Base-by-base conservation (phyloP, 176 grass and related monocot species). In the Triticum turgidum region DNA sequence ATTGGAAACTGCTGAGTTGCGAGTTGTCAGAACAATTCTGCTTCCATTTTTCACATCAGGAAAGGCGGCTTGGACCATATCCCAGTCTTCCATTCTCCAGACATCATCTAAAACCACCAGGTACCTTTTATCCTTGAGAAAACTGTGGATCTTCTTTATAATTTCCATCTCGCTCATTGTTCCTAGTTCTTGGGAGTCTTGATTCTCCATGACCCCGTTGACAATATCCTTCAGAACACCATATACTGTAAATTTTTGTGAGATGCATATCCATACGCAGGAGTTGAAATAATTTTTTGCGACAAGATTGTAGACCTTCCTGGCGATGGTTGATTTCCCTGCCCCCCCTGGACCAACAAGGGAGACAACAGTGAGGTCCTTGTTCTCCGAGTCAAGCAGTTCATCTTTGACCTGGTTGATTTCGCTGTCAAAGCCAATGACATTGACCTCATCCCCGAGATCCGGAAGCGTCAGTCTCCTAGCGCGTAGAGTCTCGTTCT, bases 1-100 rank as follows among this genome's bases (percentile, higher is more conserved):
- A 80, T 80, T 80, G n/a, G 78, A 80, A 65, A 80, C 61, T 80
- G 61, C 59, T 65, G 22, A 80, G 42, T 80, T 80, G 37, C 78
- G 59, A 65, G 78, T 80, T 65, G 78, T 80, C 9, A 80, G 17
- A 65, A 65, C 38, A 8, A 80, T 27, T 11, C 78, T 80, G 59
- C 78, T 80, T 65, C 78, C 78, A 80, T 65, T 80, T 65, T 80
- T 80, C 0, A 65, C 8, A 20, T 65, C 37, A 18, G 78, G 78
- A 65, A 64, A 80, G 13, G 37, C 9, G 8, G 78, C 35, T 29
- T 80, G 35, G 9, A 65, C 17, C 35, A 65, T 80, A 80, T 80
- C 59, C 78, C 78, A 80, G 10, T 63, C 61, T 65, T 65, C 32
- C 0, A 44, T 65, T 65, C 8, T 80, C 78, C 78, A 65, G 25